Base-by-base conservation (phyloP, 495 filamentous ascomycete species). In the Trichocladium antarcticum region DNA sequence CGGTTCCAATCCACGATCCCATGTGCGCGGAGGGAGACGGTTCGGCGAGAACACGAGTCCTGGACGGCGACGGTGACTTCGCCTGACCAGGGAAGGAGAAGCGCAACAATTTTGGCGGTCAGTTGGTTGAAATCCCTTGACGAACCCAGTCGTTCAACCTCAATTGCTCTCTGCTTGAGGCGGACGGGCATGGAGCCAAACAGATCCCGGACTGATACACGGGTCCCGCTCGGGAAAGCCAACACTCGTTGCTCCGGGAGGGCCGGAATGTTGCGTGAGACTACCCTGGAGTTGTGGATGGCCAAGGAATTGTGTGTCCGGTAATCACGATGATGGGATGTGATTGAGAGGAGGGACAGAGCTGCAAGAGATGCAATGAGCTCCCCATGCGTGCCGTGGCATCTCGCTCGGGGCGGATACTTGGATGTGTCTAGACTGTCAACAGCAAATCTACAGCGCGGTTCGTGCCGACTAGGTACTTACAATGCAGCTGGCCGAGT, bases 141-240 rank as follows among this genome's bases (percentile, higher is more conserved):
- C 20, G 64, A 62, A 1, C 56, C 59, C 9, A 59, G 42, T 31
- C 75, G 75, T 24, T 89, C 83, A 2, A 79, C 50, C 37, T 83
- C 77, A 10, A 74, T 66, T 2, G 70, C 68, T 55, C 88, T 75
- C 57, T 84, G 85, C 65, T 92, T 95, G 17, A 96, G 82, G n/a
- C 93, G 83, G 10, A 98, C 92, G 1, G 92, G 92, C 82, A 98
- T 89, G 41, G 87, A 89, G 1, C 90, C 92, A 65, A 96, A 97
- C 11, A 98, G 71, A 58, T 95, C 85, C 51, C 85, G 80, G 3
- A 96, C 85, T 5, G 74, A 76, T 8, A 92, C 80, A 39, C 81
- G 73, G 1, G 90, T 95, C 6, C 92, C 93, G 66, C 87, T 82
- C 12, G 68, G 55, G 43, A 73, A 71, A 54, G 65, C 65, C 7